These are phyloP conservation scores for Diaporthe sp. DNA, from an alignment of 2,329 filamentous ascomycete species.

Conservation along the genomic window DNA sequence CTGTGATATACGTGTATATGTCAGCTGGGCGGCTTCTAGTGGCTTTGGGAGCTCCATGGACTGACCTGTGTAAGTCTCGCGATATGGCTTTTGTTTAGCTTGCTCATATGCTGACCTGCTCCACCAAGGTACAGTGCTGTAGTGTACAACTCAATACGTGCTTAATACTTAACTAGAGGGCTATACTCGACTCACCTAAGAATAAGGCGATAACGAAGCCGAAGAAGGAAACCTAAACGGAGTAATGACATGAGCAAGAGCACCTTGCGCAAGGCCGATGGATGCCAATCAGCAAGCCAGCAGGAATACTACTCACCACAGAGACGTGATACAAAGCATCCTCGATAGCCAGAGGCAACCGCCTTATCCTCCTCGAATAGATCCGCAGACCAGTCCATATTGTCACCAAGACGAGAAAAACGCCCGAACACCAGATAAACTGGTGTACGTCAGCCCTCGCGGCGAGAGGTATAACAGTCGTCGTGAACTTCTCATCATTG, in stretches of 20 bases:
- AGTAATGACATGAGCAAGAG: not conserved
- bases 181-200: not conserved
- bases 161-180: not conserved
- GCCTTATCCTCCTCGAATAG: slow-evolving; percentile 23
- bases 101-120: slow-evolving; percentile 28
- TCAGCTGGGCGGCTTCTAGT: not conserved
- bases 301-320: not conserved
- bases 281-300: not conserved
- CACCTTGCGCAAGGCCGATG: too few relatives aligned
- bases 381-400: slow-evolving; percentile 29
- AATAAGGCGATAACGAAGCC: slow-evolving; percentile 28
- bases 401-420: slow-evolving; percentile 20
- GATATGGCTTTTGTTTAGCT: slow-evolving; percentile 21
- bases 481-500: not conserved
- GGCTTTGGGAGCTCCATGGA: not conserved
- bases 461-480: slow-evolving; percentile 21
- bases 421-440: slow-evolving; percentile 27
- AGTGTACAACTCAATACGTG: not conserved
- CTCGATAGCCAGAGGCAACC: slow-evolving; percentile 14
- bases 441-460: not conserved
- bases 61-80: slow-evolving; percentile 30
- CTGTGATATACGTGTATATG: not conserved
- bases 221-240: slow-evolving; percentile 1
- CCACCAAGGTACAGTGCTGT: slow-evolving; percentile 19
- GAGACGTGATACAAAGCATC: slow-evolving; percentile 24